Evolutionary conservation across 2,329 filamentous ascomycete species (phyloP), one percentile per base, ranked within the genome.

Genomic region (Aspergillus pseudonomiae): DNA sequence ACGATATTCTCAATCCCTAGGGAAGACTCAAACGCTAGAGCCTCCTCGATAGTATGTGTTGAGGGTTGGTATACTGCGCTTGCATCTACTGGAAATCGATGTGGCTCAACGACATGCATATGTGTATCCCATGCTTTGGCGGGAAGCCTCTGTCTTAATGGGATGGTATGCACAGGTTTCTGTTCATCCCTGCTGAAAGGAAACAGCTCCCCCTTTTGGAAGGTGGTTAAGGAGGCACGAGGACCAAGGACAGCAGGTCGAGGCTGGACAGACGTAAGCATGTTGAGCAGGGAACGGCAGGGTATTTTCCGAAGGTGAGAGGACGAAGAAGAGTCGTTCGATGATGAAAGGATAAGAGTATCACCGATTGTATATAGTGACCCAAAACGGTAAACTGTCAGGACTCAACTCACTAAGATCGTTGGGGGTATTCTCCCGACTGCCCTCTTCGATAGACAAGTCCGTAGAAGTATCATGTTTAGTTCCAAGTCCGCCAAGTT

Each of bases 101-200:
- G 70, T 0, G 84, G 85, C 59, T 88, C 84, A 56, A 88, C 79
- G 39, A 89, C 82, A 71, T 89, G 88, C 85, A 89, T 89, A 72
- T 89, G 87, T 57, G 82, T 84, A 71, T 88, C 86, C 86, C 86
- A 89, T 61, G 86, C 72, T 21, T 67, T 61, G 3, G 64, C 53
- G n/a, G 78, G 77, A 28, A 79, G 59, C 55, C 69, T 69, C 34
- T 69, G 60, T 32, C 66, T 73, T 30, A 74, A 30, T 4, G 68
- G 65, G 30, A 62, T 26, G 26, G 48, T 16, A 9, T 60, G 36
- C 21, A 46, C n/a, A 11, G 28, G 30, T 24, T 53, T 61, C 43
- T 57, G 60, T 21, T 12, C 26, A 50, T 59, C 65, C 32, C 46
- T 64, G 62, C 26, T 61, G 57, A 50, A 65, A 32, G 24, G 56